phyloP scores from a whole-genome alignment of 176 grass and related monocot species.

The Phoenix roebelenii region DNA sequence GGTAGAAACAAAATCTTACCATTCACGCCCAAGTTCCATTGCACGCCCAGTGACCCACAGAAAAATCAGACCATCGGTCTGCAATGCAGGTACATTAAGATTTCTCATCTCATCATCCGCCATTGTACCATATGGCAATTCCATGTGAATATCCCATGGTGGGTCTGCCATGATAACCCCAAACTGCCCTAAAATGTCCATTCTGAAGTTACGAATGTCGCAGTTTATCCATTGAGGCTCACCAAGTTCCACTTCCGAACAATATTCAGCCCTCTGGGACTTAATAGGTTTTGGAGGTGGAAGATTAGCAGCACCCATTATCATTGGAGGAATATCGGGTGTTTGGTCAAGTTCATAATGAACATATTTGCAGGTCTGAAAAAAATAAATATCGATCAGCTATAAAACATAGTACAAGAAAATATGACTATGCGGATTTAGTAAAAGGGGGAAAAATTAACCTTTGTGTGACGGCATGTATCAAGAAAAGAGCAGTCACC shows the following conservation, averaged over 20 bases:
- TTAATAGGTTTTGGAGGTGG: conserved; percentile 60
- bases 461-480: conserved; percentile 98
- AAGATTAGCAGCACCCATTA: conserved; percentile 39
- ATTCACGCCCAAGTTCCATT: conserved; percentile 98
- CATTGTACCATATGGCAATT: conserved; percentile 99
- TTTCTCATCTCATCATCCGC: conserved; percentile 99
- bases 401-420: conserved; percentile 12
- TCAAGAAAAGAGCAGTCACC: conserved; percentile 99
- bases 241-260: conserved; percentile 99
- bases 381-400: background rate
- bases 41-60: conserved; percentile 98
- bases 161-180: conserved; percentile 99
- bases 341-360: conserved; percentile 98
- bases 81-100: conserved; percentile 88
- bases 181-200: conserved; percentile 99
- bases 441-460: conserved; percentile 28
- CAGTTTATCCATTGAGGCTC: conserved; percentile 96
- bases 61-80: conserved; percentile 98
- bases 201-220: conserved; percentile 84
- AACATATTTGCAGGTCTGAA: conserved; percentile 98
- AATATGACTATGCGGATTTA: conserved; percentile 2
- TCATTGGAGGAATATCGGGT: conserved; percentile 75
- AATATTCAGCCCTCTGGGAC: conserved; percentile 83
- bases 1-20: conserved; percentile 44
- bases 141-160: conserved; percentile 99